Percentiles rank a stretch among this genome's conserved stretches.
These are phyloP conservation scores for Phenoliferia sp. DNA, from an alignment of 1,284 basidiomycete genomes.

Conservation along the genomic window DNA sequence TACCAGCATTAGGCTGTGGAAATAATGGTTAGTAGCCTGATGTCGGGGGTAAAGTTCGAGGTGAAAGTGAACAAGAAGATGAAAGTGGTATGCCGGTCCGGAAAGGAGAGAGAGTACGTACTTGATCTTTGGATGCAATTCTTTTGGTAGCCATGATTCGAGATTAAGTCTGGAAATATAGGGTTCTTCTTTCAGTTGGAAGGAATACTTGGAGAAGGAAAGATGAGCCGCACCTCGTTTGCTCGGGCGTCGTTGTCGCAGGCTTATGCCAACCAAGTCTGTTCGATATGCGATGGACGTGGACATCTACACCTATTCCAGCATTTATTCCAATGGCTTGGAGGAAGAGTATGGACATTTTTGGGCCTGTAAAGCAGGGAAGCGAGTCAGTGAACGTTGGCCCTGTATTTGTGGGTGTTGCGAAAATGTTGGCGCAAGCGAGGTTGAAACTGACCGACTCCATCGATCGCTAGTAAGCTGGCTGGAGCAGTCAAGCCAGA, in stretches of 20 bases:
- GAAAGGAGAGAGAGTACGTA: background rate
- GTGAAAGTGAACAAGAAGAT: background rate
- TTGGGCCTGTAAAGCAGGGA: too few relatives aligned
- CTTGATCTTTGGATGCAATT: constrained; percentile 76
- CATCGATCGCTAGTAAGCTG: constrained; percentile 66
- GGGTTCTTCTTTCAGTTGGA: background rate
- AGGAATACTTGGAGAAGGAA: background rate
- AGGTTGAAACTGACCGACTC: constrained; percentile 56
- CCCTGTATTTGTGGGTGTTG: background rate
- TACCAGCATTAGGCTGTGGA: constrained; percentile 61
- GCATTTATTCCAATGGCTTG: constrained; percentile 25
- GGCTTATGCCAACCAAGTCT: constrained; percentile 83
- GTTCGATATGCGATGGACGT: constrained; percentile 88
- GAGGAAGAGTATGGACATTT: constrained; percentile 10
- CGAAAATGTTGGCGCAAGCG: background rate
- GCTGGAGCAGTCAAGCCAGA: background rate
- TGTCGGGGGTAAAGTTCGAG: background rate
- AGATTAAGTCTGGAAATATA: constrained; percentile 61
- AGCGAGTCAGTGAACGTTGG: too few relatives aligned
- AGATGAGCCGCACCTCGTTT: constrained; percentile 59
- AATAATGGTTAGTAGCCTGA: background rate
- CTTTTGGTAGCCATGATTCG: constrained; percentile 81
- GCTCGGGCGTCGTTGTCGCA: constrained; percentile 78
- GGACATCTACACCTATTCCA: background rate
- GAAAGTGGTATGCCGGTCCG: too few relatives aligned